Base-by-base conservation (phyloP, 2,329 filamentous ascomycete genomes). In the Pseudogymnoascus sp. region DNA sequence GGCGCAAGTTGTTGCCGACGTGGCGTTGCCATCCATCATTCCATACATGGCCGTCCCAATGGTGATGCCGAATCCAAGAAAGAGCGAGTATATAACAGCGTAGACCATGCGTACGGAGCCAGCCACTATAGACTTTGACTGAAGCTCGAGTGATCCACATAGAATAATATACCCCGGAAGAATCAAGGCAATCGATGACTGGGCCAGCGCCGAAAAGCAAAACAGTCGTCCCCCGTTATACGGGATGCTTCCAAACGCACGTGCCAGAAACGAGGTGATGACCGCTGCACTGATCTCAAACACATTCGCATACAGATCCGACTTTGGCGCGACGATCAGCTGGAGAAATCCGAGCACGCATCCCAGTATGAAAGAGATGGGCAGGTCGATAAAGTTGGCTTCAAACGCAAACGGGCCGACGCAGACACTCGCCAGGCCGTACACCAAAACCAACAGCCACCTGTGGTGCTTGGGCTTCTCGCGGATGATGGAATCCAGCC, bases 341-440 rank as follows among this genome's bases (percentile, higher is more conserved):
- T 92, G 88, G 43, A 92, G 75, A 65, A 85, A 76, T 0, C 89
- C 89, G 1, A 92, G 80, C 6, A 90, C 75, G 67, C 82, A 87
- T 1, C 90, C 90, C 1, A 92, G 80, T 19, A 87, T 64, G 72
- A 91, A 92, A 23, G 82, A 81, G 38, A 92, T 81, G 0, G 88
- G 89, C 43, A 92, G 77, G 69, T 93, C 90, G 67, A 91, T 86
- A 1, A 84, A 78, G 11, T 89, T 81, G 4, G 86, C 88, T 65
- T 82, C 78, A 70, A 92, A 92, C 0, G 89, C 89, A 69, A 92
- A 92, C 0, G 89, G 88, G 0, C 86, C 89, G 6, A 90, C 88
- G 2, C 79, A 82, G 0, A 84, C 86, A 52, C 87, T 89, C 10
- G 89, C 90, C 39, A 91, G 76, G 2, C 90, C 90, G 67, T 90